Evolutionary conservation across 148 eudicot species (phyloP).

Genomic region (Dianthus caryophyllus): DNA sequence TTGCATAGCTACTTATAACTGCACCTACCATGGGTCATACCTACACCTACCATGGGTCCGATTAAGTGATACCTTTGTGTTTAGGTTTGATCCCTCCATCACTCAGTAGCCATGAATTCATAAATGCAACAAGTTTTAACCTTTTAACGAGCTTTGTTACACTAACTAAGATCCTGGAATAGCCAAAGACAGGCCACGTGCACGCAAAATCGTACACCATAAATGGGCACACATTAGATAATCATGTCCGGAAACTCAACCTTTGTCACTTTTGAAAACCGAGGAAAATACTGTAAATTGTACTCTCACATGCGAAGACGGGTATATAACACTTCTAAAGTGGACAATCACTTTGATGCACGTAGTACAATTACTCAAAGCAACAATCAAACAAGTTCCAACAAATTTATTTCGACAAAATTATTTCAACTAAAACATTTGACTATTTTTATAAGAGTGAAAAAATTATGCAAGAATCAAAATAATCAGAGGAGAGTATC

Average conservation of each 20-base stretch:
- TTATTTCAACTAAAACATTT: too few relatives aligned
- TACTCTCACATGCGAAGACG: background rate
- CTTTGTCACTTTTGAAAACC: too few relatives aligned
- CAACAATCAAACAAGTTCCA: too few relatives aligned
- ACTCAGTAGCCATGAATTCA: background rate
- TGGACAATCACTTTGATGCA: background rate
- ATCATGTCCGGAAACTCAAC: too few relatives aligned
- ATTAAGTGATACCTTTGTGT: background rate
- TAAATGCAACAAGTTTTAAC: slow-evolving; percentile 2
- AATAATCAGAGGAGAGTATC: too few relatives aligned
- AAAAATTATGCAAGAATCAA: too few relatives aligned
- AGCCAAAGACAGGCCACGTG: background rate
- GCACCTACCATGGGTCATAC: too few relatives aligned
- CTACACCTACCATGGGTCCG: background rate
- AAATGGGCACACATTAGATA: background rate
- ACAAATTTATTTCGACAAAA: too few relatives aligned
- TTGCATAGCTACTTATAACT: background rate
- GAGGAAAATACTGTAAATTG: background rate
- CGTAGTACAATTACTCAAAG: too few relatives aligned
- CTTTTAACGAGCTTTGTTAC: background rate
- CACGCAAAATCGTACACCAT: too few relatives aligned
- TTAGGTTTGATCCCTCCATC: background rate
- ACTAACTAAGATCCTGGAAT: background rate
- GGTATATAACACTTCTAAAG: background rate
- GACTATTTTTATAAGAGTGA: too few relatives aligned